These are phyloP conservation scores for Blastocystis sp. DNA, from an alignment of 352 stramenopile genomes.

Conservation along the genomic window DNA sequence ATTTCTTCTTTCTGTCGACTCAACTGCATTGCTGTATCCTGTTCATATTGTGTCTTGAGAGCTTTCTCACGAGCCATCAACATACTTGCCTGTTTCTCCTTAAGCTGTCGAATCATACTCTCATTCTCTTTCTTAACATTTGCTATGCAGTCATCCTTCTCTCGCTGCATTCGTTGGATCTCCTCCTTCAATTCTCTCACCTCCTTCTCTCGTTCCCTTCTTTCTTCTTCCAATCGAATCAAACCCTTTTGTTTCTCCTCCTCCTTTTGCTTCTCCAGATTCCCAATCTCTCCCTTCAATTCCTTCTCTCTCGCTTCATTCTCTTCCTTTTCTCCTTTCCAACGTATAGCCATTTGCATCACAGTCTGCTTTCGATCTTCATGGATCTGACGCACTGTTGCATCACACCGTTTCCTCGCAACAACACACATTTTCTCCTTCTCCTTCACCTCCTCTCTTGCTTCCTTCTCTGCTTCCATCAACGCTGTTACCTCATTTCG, in stretches of 20 bases:
- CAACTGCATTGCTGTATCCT: neutral
- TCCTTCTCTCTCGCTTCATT: neutral
- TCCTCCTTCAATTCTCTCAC: neutral
- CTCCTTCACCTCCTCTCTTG: neutral
- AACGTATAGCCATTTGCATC: neutral
- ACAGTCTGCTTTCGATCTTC: neutral
- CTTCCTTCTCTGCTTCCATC: neutral
- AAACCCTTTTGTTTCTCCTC: neutral
- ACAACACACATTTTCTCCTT: neutral
- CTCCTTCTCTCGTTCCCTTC: neutral
- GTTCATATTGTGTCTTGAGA: neutral
- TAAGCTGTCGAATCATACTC: neutral
- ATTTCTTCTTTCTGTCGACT: neutral
- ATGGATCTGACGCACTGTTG: neutral
- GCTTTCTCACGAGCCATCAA: neutral
- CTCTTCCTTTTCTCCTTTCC: neutral
- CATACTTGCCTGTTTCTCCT: neutral
- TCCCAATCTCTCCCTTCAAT: neutral
- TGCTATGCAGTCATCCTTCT: neutral
- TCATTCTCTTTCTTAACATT: neutral
- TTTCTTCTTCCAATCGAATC: neutral
- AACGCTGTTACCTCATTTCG: neutral
- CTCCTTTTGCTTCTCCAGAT: neutral
- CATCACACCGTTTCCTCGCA: neutral
- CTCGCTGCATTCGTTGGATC: neutral